Base-by-base conservation (phyloP, 2,329 filamentous ascomycete genomes). In the Fusarium sp. region DNA sequence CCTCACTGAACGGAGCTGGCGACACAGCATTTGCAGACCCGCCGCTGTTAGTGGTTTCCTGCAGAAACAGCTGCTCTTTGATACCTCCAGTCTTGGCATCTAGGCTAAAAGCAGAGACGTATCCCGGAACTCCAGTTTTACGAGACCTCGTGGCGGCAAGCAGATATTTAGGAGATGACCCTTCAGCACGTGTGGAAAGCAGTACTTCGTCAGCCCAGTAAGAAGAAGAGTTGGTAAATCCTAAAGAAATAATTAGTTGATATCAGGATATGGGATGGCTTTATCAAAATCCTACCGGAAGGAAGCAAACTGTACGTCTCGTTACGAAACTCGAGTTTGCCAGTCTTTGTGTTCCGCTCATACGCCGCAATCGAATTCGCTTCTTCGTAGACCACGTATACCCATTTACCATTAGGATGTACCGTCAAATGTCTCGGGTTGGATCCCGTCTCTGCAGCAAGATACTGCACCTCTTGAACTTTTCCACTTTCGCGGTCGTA, bases 21-120 rank as follows among this genome's bases (percentile, higher is more conserved):
- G 63, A 53, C 17, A 66, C 59, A 13, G 59, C 63, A 24, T 66
- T 66, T 4, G 59, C 63, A 11, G 45, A 56, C 11, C 63, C 63
- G 5, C 63, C 63, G 26, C 59, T 66, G 17, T 42, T 39, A 3
- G 59, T 66, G 2, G 63, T 59, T n/a, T 55, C 50, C 7, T 51
- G 14, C 2, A 63, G 33, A 39, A 66, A 66, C 24, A 56, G 19
- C 43, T 56, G 53, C 19, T 56, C 7, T 3, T 11, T 26, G 22
- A 56, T 49, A 15, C 19, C 11, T 14, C 53, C 53, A 5, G 42
- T 36, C 19, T 56, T 22, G 10, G 42, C 14, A 28, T 56, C 43
- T 6, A 56, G 15, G 38, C 33, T 33, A 19, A 56, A 56, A 2
- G 34, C 43, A 22, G 53, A 34, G 8, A 56, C 34, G n/a, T 49